Percentiles rank a stretch among this genome's conserved stretches.
Conservation (phyloP, 139 green algal species). For the Edaphochlamys debaryana region DNA sequence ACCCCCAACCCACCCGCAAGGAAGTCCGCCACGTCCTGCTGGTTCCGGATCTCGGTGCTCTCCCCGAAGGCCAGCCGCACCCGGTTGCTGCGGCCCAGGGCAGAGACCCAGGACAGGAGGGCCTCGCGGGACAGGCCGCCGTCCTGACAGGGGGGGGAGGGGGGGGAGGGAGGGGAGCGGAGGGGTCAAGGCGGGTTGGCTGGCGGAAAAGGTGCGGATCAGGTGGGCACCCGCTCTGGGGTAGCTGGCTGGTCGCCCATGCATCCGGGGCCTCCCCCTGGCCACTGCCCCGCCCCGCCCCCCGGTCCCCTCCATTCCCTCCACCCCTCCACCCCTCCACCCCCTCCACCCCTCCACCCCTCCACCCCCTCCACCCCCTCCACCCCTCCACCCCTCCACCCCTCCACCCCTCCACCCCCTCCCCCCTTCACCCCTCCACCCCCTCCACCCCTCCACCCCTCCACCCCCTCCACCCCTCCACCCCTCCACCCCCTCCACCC, state of each 20-base stretch:
- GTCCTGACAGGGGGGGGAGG: neutral
- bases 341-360: no score
- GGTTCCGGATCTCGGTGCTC: conserved; percentile 35
- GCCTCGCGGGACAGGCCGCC: conserved; percentile 52
- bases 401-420: no score
- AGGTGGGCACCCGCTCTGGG: neutral
- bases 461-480: no score
- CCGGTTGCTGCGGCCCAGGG: conserved; percentile 46
- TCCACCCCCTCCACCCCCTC: no score
- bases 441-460: no score
- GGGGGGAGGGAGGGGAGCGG: neutral
- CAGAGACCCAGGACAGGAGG: conserved; percentile 62
- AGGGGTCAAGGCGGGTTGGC: neutral
- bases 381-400: no score
- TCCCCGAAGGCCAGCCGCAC: conserved; percentile 52
- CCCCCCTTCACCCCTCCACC: no score
- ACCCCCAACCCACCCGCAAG: conserved; percentile 19
- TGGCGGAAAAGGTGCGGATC: neutral
- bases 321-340: no score
- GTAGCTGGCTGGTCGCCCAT: neutral
- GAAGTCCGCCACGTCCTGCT: conserved; percentile 25
- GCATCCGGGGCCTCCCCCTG: no score
- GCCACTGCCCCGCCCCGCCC: no score
- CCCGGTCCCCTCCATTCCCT: no score
- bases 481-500: no score